A percentile compares a stretch with the other conserved stretches of the same genome.
Conservation (phyloP, 129 eudicot species). For the Escallonia herrerae region DNA sequence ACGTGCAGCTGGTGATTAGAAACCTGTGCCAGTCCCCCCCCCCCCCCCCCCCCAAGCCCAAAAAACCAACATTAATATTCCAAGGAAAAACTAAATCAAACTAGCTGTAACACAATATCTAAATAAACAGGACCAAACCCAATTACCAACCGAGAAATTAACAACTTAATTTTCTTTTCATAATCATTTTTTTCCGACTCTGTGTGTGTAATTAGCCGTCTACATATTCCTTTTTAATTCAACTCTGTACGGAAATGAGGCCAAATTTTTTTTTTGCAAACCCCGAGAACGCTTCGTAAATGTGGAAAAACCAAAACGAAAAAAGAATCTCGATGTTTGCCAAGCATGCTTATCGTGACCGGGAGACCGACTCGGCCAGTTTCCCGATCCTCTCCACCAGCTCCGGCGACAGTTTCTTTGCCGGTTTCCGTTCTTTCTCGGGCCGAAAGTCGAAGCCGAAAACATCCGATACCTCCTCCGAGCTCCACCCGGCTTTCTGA, state of each 20-base stretch:
- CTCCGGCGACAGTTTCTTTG: slow-evolving; percentile 72
- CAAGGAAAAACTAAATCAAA: neutral
- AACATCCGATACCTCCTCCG: slow-evolving; percentile 87
- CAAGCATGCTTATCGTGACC: slow-evolving; percentile 28
- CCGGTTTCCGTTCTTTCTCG: slow-evolving; percentile 51
- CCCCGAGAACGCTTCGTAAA: slow-evolving; percentile 8
- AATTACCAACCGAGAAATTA: neutral
- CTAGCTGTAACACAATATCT: too few species aligned
- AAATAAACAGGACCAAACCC: slow-evolving; percentile 4
- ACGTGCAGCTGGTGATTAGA: slow-evolving; percentile 36
- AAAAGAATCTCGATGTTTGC: slow-evolving; percentile 39
- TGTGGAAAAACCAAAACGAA: slow-evolving; percentile 6
- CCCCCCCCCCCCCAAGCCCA: too few species aligned
- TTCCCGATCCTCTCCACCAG: slow-evolving; percentile 59
- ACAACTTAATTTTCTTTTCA: neutral
- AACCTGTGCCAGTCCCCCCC: slow-evolving; percentile 33
- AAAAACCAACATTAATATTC: neutral
- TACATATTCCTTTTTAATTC: neutral
- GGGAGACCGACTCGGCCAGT: slow-evolving; percentile 63
- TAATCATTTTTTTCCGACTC: neutral
- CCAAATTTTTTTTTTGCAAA: neutral
- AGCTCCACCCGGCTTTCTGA: slow-evolving; percentile 93
- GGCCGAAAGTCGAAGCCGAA: slow-evolving; percentile 76
- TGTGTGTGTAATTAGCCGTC: neutral
- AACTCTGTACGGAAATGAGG: neutral